Conservation (phyloP, 2,329 filamentous ascomycete genomes). For the Colletotrichum higginsianum region DNA sequence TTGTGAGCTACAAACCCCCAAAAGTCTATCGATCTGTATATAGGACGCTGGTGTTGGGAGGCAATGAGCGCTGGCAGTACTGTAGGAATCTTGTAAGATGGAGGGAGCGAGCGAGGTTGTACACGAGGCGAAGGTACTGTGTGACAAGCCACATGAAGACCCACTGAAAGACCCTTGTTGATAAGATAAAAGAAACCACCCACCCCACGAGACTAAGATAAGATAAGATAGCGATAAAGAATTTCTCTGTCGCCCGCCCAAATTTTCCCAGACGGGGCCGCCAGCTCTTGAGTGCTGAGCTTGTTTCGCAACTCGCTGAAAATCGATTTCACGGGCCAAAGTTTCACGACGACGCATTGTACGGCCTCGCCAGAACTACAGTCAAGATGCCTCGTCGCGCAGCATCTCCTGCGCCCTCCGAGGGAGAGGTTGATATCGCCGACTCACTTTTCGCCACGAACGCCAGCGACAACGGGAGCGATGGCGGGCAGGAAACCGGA, state of each 20-base stretch:
- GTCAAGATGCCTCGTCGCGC: slow-evolving; percentile 78
- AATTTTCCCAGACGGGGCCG: slow-evolving; percentile 37
- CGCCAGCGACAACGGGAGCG: slow-evolving; percentile 56
- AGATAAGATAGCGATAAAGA: slow-evolving; percentile 43
- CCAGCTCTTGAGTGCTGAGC: slow-evolving; percentile 27
- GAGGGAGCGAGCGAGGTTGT: not conserved
- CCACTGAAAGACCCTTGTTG: slow-evolving; percentile 16
- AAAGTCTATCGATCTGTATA: not conserved
- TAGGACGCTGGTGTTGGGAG: not conserved
- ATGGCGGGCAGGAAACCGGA: slow-evolving; percentile 58
- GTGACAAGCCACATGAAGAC: slow-evolving; percentile 19
- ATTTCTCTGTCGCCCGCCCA: slow-evolving; percentile 41
- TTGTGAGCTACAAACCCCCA: slow-evolving; percentile 44
- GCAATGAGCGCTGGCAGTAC: not conserved
- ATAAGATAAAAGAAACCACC: slow-evolving; percentile 4
- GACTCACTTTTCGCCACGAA: slow-evolving; percentile 78
- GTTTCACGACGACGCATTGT: not conserved
- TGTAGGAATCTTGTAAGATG: not conserved
- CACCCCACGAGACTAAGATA: slow-evolving; percentile 25
- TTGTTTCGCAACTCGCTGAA: slow-evolving; percentile 22
- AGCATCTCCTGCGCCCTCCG: slow-evolving; percentile 86
- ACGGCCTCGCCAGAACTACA: slow-evolving; percentile 3
- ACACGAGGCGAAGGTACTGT: slow-evolving; percentile 32
- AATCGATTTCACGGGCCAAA: slow-evolving; percentile 19
- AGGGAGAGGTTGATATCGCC: slow-evolving; percentile 93